phyloP scores from a whole-genome alignment of 2,329 filamentous ascomycete species.

The Aureobasidium mangrovei region DNA sequence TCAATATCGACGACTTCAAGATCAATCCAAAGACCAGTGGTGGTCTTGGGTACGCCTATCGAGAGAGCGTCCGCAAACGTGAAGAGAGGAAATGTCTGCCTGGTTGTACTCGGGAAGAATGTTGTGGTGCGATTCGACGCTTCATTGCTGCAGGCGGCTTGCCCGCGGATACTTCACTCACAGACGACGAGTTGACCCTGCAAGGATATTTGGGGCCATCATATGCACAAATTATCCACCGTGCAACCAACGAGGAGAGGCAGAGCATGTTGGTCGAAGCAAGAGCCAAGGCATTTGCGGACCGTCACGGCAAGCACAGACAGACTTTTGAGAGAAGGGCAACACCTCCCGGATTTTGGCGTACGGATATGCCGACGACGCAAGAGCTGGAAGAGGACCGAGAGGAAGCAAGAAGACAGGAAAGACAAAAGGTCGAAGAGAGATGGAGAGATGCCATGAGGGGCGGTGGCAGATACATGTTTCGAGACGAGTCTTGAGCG shows the following conservation, averaged over 20 bases:
- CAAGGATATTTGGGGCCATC: conserved; percentile 48
- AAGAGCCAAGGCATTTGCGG: conserved; percentile 61
- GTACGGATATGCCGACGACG: conserved; percentile 78
- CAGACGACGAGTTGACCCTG: conserved; percentile 29
- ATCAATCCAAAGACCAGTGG: conserved; percentile 66
- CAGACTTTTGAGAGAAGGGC: conserved; percentile 60
- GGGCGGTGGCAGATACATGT: conserved; percentile 66
- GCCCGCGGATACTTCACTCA: conserved; percentile 12
- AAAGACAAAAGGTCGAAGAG: conserved; percentile 58
- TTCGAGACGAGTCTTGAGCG: conserved; percentile 57
- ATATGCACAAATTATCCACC: conserved; percentile 17
- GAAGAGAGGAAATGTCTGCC: conserved; percentile 60
- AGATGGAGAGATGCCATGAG: conserved; percentile 76
- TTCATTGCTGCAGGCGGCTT: conserved; percentile 14
- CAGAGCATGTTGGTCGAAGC: conserved; percentile 65
- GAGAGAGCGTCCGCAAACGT: conserved; percentile 63
- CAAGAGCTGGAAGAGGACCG: conserved; percentile 65
- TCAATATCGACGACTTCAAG: conserved; percentile 68
- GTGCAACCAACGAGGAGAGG: conserved; percentile 41
- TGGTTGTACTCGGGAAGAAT: conserved; percentile 66
- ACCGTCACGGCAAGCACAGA: conserved; percentile 68
- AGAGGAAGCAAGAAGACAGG: conserved; percentile 54
- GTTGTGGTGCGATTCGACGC: conserved; percentile 52
- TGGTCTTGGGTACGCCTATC: conserved; percentile 60
- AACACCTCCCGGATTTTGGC: conserved; percentile 85